A percentile compares a stretch with the other conserved stretches of the same genome.
Conservation (phyloP, 2,329 filamentous ascomycete genomes). For the Rhexocercosporidium sp. region DNA sequence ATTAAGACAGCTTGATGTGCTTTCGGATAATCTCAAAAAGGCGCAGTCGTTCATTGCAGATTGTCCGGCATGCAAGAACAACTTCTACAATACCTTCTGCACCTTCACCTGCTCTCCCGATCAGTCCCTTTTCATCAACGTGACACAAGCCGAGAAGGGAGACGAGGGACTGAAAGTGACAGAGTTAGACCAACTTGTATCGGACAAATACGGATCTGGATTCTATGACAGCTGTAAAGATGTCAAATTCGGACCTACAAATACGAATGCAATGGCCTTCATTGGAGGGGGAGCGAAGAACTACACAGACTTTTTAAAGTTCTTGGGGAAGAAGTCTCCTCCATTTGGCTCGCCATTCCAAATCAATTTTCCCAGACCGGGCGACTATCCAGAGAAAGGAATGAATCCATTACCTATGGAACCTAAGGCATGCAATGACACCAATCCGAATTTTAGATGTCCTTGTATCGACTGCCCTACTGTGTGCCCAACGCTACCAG, state of each 20-base stretch:
- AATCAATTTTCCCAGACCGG: conserved; percentile 82
- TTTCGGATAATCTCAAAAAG: conserved; percentile 84
- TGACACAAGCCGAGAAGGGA: conserved; percentile 74
- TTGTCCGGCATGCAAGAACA: conserved; percentile 95
- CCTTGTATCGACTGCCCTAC: conserved; percentile 91
- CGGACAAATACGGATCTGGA: conserved; percentile 79
- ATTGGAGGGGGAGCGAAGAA: conserved; percentile 96
- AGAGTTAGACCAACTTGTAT: conserved; percentile 88
- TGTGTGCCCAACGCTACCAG: conserved; percentile 82
- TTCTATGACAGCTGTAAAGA: conserved; percentile 99
- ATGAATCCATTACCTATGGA: conserved; percentile 76
- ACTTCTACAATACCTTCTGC: conserved; percentile 98
- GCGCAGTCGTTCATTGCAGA: conserved; percentile 89
- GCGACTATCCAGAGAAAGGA: conserved; percentile 62
- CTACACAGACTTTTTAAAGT: conserved; percentile 85
- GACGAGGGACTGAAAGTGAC: conserved; percentile 68
- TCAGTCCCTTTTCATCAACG: conserved; percentile 93
- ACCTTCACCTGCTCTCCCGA: conserved; percentile 98
- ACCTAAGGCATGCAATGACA: conserved; percentile 87
- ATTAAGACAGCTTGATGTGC: conserved; percentile 67
- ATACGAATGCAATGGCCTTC: conserved; percentile 91
- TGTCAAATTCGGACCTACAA: conserved; percentile 95
- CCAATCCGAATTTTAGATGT: conserved; percentile 84
- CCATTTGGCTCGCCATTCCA: conserved; percentile 92
- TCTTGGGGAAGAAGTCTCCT: conserved; percentile 88